A percentile compares a stretch with the other conserved stretches of the same genome.
These are phyloP conservation scores for Tetracentron sinense DNA, from an alignment of 164 flowering plant species.

Conservation along the genomic window DNA sequence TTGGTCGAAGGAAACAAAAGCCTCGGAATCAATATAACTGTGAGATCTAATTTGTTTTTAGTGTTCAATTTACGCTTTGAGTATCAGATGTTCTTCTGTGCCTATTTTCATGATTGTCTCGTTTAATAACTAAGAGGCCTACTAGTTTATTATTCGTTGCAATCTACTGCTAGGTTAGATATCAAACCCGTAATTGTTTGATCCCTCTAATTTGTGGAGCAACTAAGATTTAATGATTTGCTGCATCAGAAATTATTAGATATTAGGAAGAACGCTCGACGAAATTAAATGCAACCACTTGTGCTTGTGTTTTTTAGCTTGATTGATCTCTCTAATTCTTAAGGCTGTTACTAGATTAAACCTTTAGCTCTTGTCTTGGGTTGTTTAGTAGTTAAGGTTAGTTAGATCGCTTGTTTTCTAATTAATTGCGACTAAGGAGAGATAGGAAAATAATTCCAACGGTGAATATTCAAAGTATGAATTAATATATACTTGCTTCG, in stretches of 20 bases:
- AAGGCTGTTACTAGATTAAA: neutral
- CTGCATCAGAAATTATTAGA: neutral
- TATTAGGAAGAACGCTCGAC: neutral
- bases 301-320: neutral
- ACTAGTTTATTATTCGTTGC: neutral
- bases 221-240: neutral
- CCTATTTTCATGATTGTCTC: conserved; percentile 8
- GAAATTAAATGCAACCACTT: neutral
- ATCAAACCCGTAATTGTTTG: neutral
- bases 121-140: conserved; percentile 8
- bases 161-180: conserved; percentile 1
- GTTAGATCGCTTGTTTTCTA: conserved; percentile 4
- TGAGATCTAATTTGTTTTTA: conserved; percentile 11
- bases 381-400: conserved; percentile 7
- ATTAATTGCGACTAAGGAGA: conserved; percentile 8
- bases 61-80: conserved; percentile 3
- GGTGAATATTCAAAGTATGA: neutral
- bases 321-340: conserved; percentile 2
- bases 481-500: conserved; percentile 1
- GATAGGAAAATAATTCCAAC: conserved; percentile 9
- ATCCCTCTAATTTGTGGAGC: neutral
- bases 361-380: conserved; percentile 4
- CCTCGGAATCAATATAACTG: conserved; percentile 7
- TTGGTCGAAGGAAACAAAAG: conserved; percentile 7
- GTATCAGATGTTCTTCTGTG: neutral